Evolutionary conservation across 2,329 filamentous ascomycete genomes (phyloP), one percentile per base, ranked within the genome.

Genomic region (Ascochyta lentis): DNA sequence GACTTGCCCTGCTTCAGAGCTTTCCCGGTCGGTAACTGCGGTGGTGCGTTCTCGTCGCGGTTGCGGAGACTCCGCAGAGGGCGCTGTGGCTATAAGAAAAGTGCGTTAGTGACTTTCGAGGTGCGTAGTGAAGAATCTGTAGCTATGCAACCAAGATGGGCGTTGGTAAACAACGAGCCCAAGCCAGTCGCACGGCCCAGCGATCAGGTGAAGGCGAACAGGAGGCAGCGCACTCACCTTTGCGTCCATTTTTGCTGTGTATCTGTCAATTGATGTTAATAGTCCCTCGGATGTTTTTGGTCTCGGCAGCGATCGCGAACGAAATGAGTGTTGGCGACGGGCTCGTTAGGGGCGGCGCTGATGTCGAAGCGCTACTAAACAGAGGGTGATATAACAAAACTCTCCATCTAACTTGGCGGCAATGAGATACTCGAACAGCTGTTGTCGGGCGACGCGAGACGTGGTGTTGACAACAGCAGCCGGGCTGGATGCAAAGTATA

Each of bases 1-100:
- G 92, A 96, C 77, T 96, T 96, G 78, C 92, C 89, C 60, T 89
- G 89, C 67, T 96, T 91, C 59, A 92, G 79, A 49, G 84, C 61
- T 59, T 76, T 77, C 49, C 79, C 74, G 49, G 81, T 78, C 45
- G 70, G 70, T 41, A 70, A 63, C 48, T 74, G 65, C 10, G 73
- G 72, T 13, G 65, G 68, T 56, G 81, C 77, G 76, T 95, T 95
- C 77, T 96, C 91, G 78, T 92, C 89, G 71, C 83, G 82, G 68
- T 83, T 79, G 74, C 85, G 84, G 73, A 87, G 76, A 43, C 79
- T 76, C 70, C 86, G 84, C 65, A 80, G 64, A 44, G 84, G 85
- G 76, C 89, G 85, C 76, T 89, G 89, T 59, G 90, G 90, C 91
- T 94, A 70, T 49, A 61, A 46, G 48, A 48, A 31, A 40, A 39